Percentiles rank a stretch among this genome's conserved stretches.
Conservation (phyloP, 164 flowering plant species). For the Stephania yunnanensis region DNA sequence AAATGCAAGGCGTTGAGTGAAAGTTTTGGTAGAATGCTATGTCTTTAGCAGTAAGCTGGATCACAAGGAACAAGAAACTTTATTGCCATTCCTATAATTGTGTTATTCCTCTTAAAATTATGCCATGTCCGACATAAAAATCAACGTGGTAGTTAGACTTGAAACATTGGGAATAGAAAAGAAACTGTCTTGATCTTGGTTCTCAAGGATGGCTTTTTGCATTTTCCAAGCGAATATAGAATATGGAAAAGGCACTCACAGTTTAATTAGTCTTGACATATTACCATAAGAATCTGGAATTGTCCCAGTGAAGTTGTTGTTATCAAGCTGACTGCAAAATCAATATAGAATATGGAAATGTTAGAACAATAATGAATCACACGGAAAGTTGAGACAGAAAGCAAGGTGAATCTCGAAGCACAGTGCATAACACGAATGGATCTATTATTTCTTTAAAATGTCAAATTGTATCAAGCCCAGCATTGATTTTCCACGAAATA, state of each 20-base stretch:
- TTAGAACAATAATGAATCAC: background rate
- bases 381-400: background rate
- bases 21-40: background rate
- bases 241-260: conserved; percentile 23
- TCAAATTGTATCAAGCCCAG: too few species aligned
- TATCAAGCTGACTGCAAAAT: conserved; percentile 31
- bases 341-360: background rate
- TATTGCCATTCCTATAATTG: background rate
- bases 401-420: background rate
- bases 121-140: background rate
- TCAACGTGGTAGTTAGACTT: background rate
- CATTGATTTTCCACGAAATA: background rate
- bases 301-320: conserved; percentile 33
- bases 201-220: background rate
- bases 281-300: conserved; percentile 35
- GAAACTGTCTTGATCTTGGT: background rate
- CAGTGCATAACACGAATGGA: background rate
- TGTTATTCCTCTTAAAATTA: too few species aligned
- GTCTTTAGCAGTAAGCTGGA: background rate
- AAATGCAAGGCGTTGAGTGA: background rate
- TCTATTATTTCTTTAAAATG: too few species aligned
- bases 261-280: conserved; percentile 30
- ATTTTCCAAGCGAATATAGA: background rate
- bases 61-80: background rate
- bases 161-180: background rate